phyloP scores from a whole-genome alignment of 2,329 filamentous ascomycete species.

The Setomelanomma holmii region DNA sequence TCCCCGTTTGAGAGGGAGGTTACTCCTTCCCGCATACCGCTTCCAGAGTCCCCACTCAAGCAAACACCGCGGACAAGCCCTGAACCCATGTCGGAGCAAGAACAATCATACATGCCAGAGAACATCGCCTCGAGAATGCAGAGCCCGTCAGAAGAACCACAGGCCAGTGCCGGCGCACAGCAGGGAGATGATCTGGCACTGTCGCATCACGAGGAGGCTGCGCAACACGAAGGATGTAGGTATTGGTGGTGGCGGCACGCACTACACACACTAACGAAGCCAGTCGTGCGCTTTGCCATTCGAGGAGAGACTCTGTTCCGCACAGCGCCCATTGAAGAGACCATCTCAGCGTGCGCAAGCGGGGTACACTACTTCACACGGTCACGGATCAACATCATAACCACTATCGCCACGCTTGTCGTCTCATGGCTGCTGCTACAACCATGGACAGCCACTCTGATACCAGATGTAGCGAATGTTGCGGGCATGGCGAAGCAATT shows the following conservation, averaged over 20 bases:
- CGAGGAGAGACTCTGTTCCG: slow-evolving; percentile 88
- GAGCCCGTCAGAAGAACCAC: slow-evolving; percentile 37
- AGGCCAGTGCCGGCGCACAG: slow-evolving; percentile 24
- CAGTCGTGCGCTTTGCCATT: slow-evolving; percentile 87
- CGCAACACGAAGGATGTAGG: slow-evolving; percentile 45
- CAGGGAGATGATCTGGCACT: slow-evolving; percentile 31
- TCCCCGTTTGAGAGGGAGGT: slow-evolving; percentile 66
- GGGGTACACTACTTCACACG: slow-evolving; percentile 68
- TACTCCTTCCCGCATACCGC: slow-evolving; percentile 64
- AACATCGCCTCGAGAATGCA: slow-evolving; percentile 47
- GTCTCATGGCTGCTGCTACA: slow-evolving; percentile 71
- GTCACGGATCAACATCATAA: slow-evolving; percentile 72
- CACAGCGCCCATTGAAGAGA: slow-evolving; percentile 81
- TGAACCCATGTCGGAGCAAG: slow-evolving; percentile 46
- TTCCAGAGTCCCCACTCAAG: slow-evolving; percentile 67
- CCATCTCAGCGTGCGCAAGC: slow-evolving; percentile 68
- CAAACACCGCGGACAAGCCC: slow-evolving; percentile 63
- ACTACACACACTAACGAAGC: slow-evolving; percentile 27
- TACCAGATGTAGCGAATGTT: slow-evolving; percentile 88
- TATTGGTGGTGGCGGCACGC: slow-evolving; percentile 17
- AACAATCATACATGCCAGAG: slow-evolving; percentile 35
- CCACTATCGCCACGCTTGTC: slow-evolving; percentile 67
- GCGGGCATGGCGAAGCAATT: slow-evolving; percentile 89
- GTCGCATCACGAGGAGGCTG: slow-evolving; percentile 37
- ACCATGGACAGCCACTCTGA: slow-evolving; percentile 70